Percentiles rank a stretch among this genome's conserved stretches.
phyloP scores from a whole-genome alignment of 768 basidiomycete species.

The Mycena sanguinolenta region DNA sequence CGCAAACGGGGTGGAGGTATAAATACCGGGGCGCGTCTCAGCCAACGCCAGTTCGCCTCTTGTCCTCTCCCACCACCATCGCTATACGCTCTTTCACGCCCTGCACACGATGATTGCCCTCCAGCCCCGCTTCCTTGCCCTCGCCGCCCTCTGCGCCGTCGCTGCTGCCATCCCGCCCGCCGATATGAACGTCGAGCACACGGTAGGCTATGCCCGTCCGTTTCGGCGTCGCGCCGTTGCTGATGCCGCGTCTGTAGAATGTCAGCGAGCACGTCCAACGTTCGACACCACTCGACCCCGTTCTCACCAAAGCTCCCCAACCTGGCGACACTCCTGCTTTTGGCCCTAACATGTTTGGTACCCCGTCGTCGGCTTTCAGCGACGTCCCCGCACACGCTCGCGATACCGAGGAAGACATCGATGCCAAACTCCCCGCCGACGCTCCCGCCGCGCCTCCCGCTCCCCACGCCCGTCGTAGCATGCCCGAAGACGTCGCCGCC shows the following conservation, averaged over 20 bases:
- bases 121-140: slow-evolving; percentile 31
- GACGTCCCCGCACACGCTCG: background rate
- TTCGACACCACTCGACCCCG: too few species aligned
- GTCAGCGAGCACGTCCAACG: too few species aligned
- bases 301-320: too few species aligned
- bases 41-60: background rate
- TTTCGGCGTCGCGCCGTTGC: slow-evolving; percentile 2
- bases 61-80: slow-evolving; percentile 20
- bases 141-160: slow-evolving; percentile 26
- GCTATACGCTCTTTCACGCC: background rate
- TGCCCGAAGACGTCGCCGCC: too few species aligned
- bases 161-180: slow-evolving; percentile 12
- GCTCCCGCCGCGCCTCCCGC: background rate
- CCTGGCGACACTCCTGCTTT: too few species aligned
- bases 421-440: background rate
- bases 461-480: background rate
- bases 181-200: too few species aligned
- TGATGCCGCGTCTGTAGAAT: background rate
- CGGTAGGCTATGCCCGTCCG: background rate
- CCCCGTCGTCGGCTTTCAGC: too few species aligned
- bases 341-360: too few species aligned
- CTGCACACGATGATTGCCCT: slow-evolving; percentile 29
- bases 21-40: background rate
- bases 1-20: slow-evolving; percentile 8
- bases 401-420: too few species aligned